Base-by-base conservation (phyloP, 139 green algal species). In the Desmodesmus armatus region DNA sequence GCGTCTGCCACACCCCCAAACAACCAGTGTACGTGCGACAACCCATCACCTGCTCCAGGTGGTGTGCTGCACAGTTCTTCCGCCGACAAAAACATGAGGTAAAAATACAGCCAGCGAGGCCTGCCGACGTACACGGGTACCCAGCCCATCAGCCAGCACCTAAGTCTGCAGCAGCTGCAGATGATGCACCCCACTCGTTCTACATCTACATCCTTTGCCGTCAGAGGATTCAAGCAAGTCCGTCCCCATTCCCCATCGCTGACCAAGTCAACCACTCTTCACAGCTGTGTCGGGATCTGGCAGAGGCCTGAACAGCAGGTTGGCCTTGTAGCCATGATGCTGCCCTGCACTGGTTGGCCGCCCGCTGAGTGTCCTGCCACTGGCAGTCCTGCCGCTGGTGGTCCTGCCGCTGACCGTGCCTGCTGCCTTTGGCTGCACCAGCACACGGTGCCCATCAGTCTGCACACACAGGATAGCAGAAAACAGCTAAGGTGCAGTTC, bases 291-390 rank as follows among this genome's bases (percentile, higher is more conserved):
- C 75, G 47, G 43, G 43, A 29, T 40, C 70, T 70, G 80, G 63
- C n/a, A 86, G 80, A 5, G 67, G 67, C 49, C 80, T 66, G 67
- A 86, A 86, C 21, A 86, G 53, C 69, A 86, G 44, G 40, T 78
- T 72, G 49, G 69, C 80, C n/a, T 86, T 86, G 80, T 86, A 66
- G 15, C 80, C 80, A 72, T 86, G 80, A n/a, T 78, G 66, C 51
- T 86, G 80, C 17, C 67, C 80, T 63, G 80, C 80, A 47, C 80
- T 86, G 49, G 37, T 80, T 43, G 80, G 80, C 35, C 80, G 51
- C 49, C 80, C 80, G 29, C 80, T 86, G 27, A 63, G 19, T 23
- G 80, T 85, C 33, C 80, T 74, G 23, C 80, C 80, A 33, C 80
- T 85, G 49, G 66, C 31, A 15, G 80, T 80, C 25, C 80, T 69